Percentiles rank a stretch among this genome's conserved stretches.
Conservation (phyloP, 2,329 filamentous ascomycete species). For the Paracoccidioides lutzii region DNA sequence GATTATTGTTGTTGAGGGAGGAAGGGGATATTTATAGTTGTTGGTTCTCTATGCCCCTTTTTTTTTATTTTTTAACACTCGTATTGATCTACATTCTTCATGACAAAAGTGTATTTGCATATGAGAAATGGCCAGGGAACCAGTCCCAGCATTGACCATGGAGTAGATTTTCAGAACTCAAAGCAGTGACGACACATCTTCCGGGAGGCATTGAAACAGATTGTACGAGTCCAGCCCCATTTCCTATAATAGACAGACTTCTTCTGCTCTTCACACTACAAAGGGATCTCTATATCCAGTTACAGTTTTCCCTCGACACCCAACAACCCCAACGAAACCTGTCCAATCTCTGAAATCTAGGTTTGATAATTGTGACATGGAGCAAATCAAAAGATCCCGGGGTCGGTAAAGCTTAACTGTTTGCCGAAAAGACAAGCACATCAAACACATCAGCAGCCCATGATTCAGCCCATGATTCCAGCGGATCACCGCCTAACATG, state of each 20-base stretch:
- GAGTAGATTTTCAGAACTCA: not conserved
- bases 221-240: not conserved
- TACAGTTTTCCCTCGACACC: not conserved
- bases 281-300: not conserved
- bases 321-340: not conserved
- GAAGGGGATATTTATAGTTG: constrained; percentile 2
- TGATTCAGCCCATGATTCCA: constrained; percentile 2
- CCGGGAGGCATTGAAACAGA: too few species aligned
- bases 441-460: constrained; percentile 9
- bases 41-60: not conserved
- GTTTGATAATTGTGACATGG: not conserved
- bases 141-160: not conserved
- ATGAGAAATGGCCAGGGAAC: not conserved
- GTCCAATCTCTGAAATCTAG: not conserved
- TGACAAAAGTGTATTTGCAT: not conserved
- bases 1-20: not conserved
- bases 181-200: not conserved
- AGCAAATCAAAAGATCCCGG: not conserved
- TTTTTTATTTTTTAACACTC: not conserved
- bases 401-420: not conserved
- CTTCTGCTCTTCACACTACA: not conserved
- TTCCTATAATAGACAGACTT: not conserved
- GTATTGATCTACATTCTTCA: not conserved
- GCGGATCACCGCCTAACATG: constrained; percentile 16
- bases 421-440: not conserved